Percentiles rank a stretch among this genome's conserved stretches.
Evolutionary conservation across 2,329 filamentous ascomycete species (phyloP).

Genomic region (Cladobotryum protrusum): DNA sequence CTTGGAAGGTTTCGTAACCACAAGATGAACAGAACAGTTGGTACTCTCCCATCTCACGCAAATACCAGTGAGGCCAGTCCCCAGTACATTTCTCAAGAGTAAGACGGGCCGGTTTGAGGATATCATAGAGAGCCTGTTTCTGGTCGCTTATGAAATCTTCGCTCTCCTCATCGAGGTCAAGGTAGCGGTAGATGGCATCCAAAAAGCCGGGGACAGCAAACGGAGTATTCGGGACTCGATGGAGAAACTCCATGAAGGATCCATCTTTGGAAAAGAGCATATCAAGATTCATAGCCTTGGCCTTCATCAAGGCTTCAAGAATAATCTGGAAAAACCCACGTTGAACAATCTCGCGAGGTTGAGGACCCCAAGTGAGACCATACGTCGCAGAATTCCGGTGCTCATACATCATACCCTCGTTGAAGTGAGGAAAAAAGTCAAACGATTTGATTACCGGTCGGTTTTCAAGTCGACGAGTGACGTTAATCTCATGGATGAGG

Average conservation of each 20-base stretch:
- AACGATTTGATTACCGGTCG: slow-evolving; percentile 19
- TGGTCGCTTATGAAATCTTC: slow-evolving; percentile 1
- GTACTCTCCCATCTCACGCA: slow-evolving; percentile 17
- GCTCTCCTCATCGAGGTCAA: slow-evolving; percentile 14
- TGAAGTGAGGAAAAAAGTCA: slow-evolving; percentile 30
- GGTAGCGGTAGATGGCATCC: slow-evolving; percentile 27
- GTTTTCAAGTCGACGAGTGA: slow-evolving; percentile 10
- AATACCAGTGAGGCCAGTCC: slow-evolving; percentile 22
- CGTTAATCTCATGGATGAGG: slow-evolving; percentile 31
- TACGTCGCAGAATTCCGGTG: slow-evolving; percentile 15
- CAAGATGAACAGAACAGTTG: slow-evolving; percentile 29
- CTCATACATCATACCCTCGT: slow-evolving; percentile 21
- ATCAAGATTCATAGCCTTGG: slow-evolving; percentile 21
- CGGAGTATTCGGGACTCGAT: slow-evolving; percentile 23
- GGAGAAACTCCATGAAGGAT: slow-evolving; percentile 26
- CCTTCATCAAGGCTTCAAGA: slow-evolving; percentile 30
- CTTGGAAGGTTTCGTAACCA: slow-evolving; percentile 25
- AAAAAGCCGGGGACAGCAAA: slow-evolving; percentile 25
- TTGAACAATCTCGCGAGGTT: slow-evolving; percentile 22
- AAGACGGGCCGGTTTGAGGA: slow-evolving; percentile 26
- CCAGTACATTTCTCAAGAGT: slow-evolving; percentile 17
- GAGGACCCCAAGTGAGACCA: slow-evolving; percentile 24
- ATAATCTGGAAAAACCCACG: slow-evolving; percentile 28
- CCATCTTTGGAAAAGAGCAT: slow-evolving; percentile 25
- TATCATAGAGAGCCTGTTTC: slow-evolving; percentile 24